Conservation (phyloP, 495 filamentous ascomycete species). For the Tuber magnatum region DNA sequence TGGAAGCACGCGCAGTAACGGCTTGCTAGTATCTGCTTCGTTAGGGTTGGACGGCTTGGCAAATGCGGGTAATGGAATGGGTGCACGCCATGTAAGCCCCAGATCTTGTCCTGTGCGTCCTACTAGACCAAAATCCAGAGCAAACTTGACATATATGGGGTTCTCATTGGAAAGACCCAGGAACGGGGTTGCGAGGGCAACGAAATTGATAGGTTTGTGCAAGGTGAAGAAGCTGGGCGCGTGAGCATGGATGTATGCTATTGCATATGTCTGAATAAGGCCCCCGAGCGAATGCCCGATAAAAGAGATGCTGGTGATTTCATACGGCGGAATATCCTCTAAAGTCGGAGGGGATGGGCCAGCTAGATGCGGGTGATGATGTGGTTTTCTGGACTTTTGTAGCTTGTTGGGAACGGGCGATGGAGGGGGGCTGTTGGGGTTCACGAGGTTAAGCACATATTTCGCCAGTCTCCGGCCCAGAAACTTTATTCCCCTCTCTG, state of each 20-base stretch:
- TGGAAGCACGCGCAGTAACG: slow-evolving; percentile 79
- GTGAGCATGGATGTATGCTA: slow-evolving; percentile 96
- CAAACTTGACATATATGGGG: slow-evolving; percentile 92
- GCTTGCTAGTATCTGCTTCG: slow-evolving; percentile 54
- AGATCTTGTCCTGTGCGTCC: slow-evolving; percentile 92
- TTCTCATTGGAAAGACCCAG: slow-evolving; percentile 95
- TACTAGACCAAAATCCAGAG: slow-evolving; percentile 89
- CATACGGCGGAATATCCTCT: slow-evolving; percentile 58
- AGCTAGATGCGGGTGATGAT: slow-evolving; percentile 36
- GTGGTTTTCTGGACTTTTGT: slow-evolving; percentile 25
- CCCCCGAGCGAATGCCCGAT: slow-evolving; percentile 90
- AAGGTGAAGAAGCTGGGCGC: slow-evolving; percentile 82
- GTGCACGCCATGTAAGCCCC: slow-evolving; percentile 86
- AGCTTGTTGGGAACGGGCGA: slow-evolving; percentile 51
- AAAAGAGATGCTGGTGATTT: slow-evolving; percentile 92
- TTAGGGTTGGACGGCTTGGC: slow-evolving; percentile 14
- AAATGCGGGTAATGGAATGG: slow-evolving; percentile 46
- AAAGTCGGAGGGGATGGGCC: slow-evolving; percentile 3
- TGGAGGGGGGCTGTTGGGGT: slow-evolving; percentile 80
- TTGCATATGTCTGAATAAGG: slow-evolving; percentile 85
- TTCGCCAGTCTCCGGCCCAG: slow-evolving; percentile 91
- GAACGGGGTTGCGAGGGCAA: slow-evolving; percentile 83
- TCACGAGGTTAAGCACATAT: slow-evolving; percentile 79
- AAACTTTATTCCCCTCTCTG: slow-evolving; percentile 92
- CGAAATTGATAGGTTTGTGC: slow-evolving; percentile 87